Conservation (phyloP, 2,329 filamentous ascomycete genomes). For the Pestalotiopsis sp. region DNA sequence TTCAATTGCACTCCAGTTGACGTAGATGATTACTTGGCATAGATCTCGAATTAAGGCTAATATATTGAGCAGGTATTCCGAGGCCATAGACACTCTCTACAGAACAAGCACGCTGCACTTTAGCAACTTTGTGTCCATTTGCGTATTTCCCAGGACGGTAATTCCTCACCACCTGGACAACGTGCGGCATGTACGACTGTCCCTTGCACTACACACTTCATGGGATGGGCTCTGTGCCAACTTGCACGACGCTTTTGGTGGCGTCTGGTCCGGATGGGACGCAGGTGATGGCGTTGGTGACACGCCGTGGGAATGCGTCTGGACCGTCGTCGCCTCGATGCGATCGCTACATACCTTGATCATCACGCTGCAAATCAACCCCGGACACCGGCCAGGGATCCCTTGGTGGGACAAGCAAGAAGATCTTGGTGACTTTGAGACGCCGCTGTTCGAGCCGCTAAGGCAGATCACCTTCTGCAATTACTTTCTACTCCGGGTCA, state of each 20-base stretch:
- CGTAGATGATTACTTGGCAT: not conserved
- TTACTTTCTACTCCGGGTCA: slow-evolving; percentile 7
- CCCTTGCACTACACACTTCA: not conserved
- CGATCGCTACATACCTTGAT: slow-evolving; percentile 9
- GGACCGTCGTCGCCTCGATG: slow-evolving; percentile 3
- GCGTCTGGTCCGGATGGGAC: slow-evolving; percentile 8
- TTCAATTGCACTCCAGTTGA: not conserved
- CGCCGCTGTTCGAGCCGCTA: not conserved
- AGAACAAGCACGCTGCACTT: slow-evolving; percentile 4
- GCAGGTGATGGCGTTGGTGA: not conserved
- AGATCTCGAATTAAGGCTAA: not conserved
- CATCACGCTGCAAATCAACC: slow-evolving; percentile 2
- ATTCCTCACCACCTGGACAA: slow-evolving; percentile 3
- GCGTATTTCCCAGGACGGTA: slow-evolving; percentile 4
- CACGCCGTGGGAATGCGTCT: slow-evolving; percentile 9
- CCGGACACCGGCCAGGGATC: not conserved
- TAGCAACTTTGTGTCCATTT: slow-evolving; percentile 8
- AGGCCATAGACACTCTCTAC: slow-evolving; percentile 7
- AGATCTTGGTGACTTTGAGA: not conserved
- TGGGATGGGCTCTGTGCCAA: not conserved
- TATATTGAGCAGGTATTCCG: not conserved
- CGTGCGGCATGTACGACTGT: slow-evolving; percentile 10
- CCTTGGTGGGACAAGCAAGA: not conserved
- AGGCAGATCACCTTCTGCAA: slow-evolving; percentile 4
- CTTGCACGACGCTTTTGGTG: slow-evolving; percentile 10